These are phyloP conservation scores for Clavispora carvajalis DNA, from an alignment of 805 yeast species.

Conservation along the genomic window DNA sequence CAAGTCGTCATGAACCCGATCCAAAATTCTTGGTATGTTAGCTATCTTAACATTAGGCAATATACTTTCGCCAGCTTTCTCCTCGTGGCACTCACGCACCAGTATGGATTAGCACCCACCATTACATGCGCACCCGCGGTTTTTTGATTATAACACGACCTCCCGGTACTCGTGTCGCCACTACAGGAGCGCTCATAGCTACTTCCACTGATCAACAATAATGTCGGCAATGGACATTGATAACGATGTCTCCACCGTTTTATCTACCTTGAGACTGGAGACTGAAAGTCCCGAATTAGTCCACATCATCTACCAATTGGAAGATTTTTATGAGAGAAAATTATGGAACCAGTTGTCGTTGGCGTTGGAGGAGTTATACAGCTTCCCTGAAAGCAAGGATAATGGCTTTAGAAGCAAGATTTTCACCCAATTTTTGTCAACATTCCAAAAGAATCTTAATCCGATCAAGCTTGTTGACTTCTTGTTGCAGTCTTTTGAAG, in stretches of 20 bases:
- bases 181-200: not conserved
- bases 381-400: conserved; percentile 43
- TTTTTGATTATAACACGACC: too few species aligned
- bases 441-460: conserved; percentile 67
- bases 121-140: too few species aligned
- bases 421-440: conserved; percentile 63
- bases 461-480: conserved; percentile 76
- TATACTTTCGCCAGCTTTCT: too few species aligned
- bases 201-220: too few species aligned
- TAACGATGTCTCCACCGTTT: conserved; percentile 38
- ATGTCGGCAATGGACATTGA: conserved; percentile 36
- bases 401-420: conserved; percentile 51
- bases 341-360: conserved; percentile 93
- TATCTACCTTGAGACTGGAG: conserved; percentile 60
- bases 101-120: too few species aligned
- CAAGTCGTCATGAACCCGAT: too few species aligned
- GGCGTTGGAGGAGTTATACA: conserved; percentile 57
- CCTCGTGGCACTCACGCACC: too few species aligned
- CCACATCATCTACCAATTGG: conserved; percentile 61
- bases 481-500: conserved; percentile 47
- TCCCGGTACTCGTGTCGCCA: not conserved
- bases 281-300: conserved; percentile 57
- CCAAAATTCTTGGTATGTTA: too few species aligned
- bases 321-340: conserved; percentile 81
- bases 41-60: too few species aligned